Evolutionary conservation across 208 protist species (phyloP).

Genomic region (Acanthamoeba royreba): DNA sequence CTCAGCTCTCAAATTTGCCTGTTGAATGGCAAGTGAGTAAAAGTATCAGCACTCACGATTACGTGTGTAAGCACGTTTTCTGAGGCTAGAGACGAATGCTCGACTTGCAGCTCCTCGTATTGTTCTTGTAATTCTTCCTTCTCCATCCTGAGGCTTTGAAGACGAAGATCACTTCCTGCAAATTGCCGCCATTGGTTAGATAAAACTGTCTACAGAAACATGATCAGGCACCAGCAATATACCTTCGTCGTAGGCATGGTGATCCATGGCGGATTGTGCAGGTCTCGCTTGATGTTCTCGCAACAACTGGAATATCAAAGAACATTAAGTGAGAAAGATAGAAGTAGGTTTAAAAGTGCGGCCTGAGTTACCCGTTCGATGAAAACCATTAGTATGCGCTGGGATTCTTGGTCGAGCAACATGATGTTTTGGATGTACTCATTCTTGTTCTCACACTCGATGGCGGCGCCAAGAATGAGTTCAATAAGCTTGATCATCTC

Average conservation of each 20-base stretch:
- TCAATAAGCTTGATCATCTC: slow-evolving; percentile 57
- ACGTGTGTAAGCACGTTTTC: background rate
- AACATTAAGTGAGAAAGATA: background rate
- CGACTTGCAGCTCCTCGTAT: background rate
- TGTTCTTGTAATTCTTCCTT: background rate
- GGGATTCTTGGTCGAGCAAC: slow-evolving; percentile 49
- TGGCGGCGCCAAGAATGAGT: slow-evolving; percentile 44
- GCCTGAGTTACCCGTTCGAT: slow-evolving; percentile 57
- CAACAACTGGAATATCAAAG: background rate
- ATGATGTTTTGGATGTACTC: slow-evolving; percentile 61
- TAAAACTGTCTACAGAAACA: background rate
- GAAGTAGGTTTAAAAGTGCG: background rate
- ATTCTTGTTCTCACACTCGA: slow-evolving; percentile 61
- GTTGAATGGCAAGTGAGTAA: background rate
- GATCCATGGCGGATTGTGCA: background rate
- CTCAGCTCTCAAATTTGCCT: slow-evolving; percentile 31
- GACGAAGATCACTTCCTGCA: background rate
- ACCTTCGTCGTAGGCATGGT: background rate
- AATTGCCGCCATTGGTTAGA: background rate
- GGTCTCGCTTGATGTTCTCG: background rate
- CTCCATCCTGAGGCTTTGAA: background rate
- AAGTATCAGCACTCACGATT: background rate
- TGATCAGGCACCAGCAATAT: background rate
- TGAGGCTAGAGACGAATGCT: background rate
- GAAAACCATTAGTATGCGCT: slow-evolving; percentile 50